Base-by-base conservation (phyloP, 2,329 filamentous ascomycete species). In the Penicillium brasilianum region DNA sequence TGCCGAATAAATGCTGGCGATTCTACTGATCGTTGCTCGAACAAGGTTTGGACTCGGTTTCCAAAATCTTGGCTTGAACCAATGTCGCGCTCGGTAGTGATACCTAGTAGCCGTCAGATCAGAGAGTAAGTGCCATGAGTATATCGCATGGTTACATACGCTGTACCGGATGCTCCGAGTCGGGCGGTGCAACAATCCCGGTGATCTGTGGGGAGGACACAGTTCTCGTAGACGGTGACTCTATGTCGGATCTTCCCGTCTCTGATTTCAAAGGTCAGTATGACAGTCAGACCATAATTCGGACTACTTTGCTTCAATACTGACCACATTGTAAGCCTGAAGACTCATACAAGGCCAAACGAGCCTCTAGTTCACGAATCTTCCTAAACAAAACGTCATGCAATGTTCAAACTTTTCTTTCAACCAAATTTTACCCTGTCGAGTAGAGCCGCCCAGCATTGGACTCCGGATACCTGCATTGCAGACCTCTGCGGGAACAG, bases 61-160 rank as follows among this genome's bases (percentile, higher is more conserved):
- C 52, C 58, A n/a, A 59, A 56, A 7, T 59, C 52, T 36, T 59
- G 58, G 30, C 58, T 59, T 32, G 58, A 55, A 11, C 52, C 58
- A n/a, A 77, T 55, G n/a, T 55, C 39, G 52, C 52, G 52, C 28
- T 55, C 52, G 16, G 52, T 55, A 20, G 36, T 43, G 22, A 55
- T 55, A 18, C 52, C 52, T 55, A 14, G n/a, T 1, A 50, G 9
- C 0, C 8, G 3, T 50, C 25, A 28, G 25, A 28, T 6, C 3
- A 6, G 25, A 28, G 3, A 18, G 9, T 32, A 4, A 18, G 16
- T 0, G 3, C 4, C 1, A 32, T n/a, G 6, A 1, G 1, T 48
- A 30, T 3, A 49, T n/a, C 8, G 13, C 13, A 13, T 8, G 7
- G 20, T 14, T 44, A 6, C 46, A 20, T 50, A 50, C 48, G 48